Conservation (phyloP, 495 filamentous ascomycete species). For the Cladorrhinum samala region DNA sequence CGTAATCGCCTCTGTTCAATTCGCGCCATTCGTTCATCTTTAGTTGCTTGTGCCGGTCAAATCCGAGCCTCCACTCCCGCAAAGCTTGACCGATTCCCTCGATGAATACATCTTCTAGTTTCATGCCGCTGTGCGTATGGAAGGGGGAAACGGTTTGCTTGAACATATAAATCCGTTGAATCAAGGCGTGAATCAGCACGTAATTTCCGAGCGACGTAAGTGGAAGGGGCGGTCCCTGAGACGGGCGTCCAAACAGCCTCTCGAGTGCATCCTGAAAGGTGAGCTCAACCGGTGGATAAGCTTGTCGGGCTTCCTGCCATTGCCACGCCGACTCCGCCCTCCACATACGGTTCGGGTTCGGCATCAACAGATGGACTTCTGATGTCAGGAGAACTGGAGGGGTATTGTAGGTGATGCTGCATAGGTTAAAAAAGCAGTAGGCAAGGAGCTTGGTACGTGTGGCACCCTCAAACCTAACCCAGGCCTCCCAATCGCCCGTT, state of each 20-base stretch:
- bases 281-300: constrained; percentile 37
- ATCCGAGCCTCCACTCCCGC: constrained; percentile 56
- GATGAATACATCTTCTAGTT: constrained; percentile 42
- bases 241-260: constrained; percentile 38
- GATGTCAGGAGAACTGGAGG: constrained; percentile 54
- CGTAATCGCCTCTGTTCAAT: constrained; percentile 36
- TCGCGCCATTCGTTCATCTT: constrained; percentile 32
- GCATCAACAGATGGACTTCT: constrained; percentile 56
- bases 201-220: constrained; percentile 61
- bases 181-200: constrained; percentile 59
- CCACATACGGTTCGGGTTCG: constrained; percentile 49
- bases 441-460: constrained; percentile 53
- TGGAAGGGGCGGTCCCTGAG: constrained; percentile 44
- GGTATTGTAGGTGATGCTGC: constrained; percentile 53
- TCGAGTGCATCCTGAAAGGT: constrained; percentile 46
- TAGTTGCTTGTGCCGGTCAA: constrained; percentile 48
- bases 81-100: constrained; percentile 54
- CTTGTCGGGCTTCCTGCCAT: constrained; percentile 44
- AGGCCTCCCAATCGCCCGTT: constrained; percentile 49
- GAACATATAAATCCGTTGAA: constrained; percentile 63
- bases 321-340: constrained; percentile 44
- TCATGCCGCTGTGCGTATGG: constrained; percentile 39
- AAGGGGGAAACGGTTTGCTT: constrained; percentile 52
- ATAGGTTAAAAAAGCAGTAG: constrained; percentile 55
- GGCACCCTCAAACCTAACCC: constrained; percentile 48